A percentile compares a stretch with the other conserved stretches of the same genome.
phyloP scores from a whole-genome alignment of 2,329 filamentous ascomycete genomes.

The Mycocentrospora acerina region DNA sequence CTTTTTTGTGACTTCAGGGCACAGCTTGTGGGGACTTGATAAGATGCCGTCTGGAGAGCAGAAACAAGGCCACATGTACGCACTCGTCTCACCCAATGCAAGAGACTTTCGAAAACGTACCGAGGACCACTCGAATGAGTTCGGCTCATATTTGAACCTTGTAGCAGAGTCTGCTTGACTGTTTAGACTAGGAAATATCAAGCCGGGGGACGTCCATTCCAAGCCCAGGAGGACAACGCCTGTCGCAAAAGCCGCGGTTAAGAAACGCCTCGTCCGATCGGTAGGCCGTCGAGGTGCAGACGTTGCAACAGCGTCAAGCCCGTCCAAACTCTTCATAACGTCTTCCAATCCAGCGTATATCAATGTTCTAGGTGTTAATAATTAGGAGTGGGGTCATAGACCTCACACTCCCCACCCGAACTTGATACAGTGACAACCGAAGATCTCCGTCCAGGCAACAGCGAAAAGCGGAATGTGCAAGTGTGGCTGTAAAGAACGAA shows the following conservation, averaged over 20 bases:
- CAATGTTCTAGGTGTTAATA: too few relatives aligned
- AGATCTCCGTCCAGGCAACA: too few relatives aligned
- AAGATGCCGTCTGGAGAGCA: slow-evolving; percentile 4
- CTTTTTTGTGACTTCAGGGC: too few relatives aligned
- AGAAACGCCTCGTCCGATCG: slow-evolving; percentile 6
- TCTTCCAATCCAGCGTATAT: background rate
- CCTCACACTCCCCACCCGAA: too few relatives aligned
- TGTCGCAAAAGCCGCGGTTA: slow-evolving; percentile 18
- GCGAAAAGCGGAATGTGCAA: too few relatives aligned
- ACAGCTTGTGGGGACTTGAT: slow-evolving; percentile 3
- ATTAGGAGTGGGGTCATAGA: too few relatives aligned
- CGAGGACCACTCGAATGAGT: slow-evolving; percentile 24
- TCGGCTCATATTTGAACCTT: slow-evolving; percentile 1
- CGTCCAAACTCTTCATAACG: slow-evolving; percentile 27
- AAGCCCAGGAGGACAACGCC: slow-evolving; percentile 19
- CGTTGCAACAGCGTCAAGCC: slow-evolving; percentile 7
- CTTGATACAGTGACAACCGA: too few relatives aligned
- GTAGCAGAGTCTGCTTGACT: slow-evolving; percentile 1
- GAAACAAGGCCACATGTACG: too few relatives aligned
- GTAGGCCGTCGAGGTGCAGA: slow-evolving; percentile 9
- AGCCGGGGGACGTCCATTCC: slow-evolving; percentile 18
- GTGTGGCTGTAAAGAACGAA: too few relatives aligned
- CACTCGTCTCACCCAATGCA: too few relatives aligned
- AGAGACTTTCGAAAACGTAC: slow-evolving; percentile 15
- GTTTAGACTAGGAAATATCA: slow-evolving; percentile 7